Percentiles rank a stretch among this genome's conserved stretches.
These are phyloP conservation scores for Chytriomyces sp. DNA, from an alignment of 192 early-diverging fungal species.

Conservation along the genomic window DNA sequence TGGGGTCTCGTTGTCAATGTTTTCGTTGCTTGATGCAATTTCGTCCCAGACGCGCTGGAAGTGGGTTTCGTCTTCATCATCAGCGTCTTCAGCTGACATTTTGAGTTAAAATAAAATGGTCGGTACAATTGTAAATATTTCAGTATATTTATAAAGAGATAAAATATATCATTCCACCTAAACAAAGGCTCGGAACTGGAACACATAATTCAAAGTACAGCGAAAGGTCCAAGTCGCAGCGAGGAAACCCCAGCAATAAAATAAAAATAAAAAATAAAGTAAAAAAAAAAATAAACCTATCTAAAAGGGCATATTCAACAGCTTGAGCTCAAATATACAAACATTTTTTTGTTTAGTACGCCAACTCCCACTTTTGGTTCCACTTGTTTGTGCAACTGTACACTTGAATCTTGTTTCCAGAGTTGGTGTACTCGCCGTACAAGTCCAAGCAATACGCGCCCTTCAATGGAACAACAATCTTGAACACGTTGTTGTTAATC, in stretches of 20 bases:
- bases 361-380: not conserved
- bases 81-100: too few species aligned
- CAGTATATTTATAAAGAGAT: too few species aligned
- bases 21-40: too few species aligned
- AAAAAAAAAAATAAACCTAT: not conserved
- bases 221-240: too few species aligned
- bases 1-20: too few species aligned
- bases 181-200: too few species aligned
- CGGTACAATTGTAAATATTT: too few species aligned
- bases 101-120: too few species aligned
- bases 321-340: not conserved
- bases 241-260: not conserved
- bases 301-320: not conserved
- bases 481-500: not conserved
- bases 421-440: not conserved
- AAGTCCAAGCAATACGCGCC: conserved; percentile 1
- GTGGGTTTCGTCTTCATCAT: too few species aligned
- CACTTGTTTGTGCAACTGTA: not conserved
- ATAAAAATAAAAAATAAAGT: not conserved
- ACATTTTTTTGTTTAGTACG: not conserved
- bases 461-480: not conserved
- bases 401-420: not conserved
- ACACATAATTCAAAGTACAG: too few species aligned
- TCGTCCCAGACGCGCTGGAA: too few species aligned
- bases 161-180: too few species aligned